phyloP scores from a whole-genome alignment of 108 stramenopile species.

The Bacterosira constricta region DNA sequence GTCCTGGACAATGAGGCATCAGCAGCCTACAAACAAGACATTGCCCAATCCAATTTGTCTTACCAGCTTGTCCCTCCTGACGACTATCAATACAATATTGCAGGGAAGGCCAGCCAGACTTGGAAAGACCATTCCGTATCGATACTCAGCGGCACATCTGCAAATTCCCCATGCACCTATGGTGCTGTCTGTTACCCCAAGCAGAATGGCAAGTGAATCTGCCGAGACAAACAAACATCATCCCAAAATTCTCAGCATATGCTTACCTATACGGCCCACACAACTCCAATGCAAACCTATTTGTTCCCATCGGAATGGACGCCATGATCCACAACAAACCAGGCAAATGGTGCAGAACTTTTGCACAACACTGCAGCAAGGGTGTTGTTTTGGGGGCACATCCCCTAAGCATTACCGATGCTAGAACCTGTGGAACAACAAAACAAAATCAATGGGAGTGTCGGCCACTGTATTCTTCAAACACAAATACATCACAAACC shows the following conservation, averaged over 20 bases:
- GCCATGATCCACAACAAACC: too few relatives aligned
- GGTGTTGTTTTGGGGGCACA: conserved; percentile 8
- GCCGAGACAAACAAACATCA: too few relatives aligned
- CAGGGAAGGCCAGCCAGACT: conserved; percentile 51
- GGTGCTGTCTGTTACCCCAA: too few relatives aligned
- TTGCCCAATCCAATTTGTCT: conserved; percentile 46
- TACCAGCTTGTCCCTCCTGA: too few relatives aligned
- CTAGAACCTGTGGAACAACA: too few relatives aligned
- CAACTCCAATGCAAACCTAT: conserved; percentile 50
- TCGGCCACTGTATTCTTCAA: not conserved
- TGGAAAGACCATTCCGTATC: conserved; percentile 52
- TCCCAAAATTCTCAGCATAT: too few relatives aligned
- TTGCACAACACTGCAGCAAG: too few relatives aligned
- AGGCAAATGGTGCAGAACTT: conserved; percentile 4
- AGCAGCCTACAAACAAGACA: too few relatives aligned
- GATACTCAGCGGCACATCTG: conserved; percentile 21
- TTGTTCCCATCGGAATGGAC: too few relatives aligned
- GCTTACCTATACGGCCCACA: not conserved
- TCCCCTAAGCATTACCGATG: conserved; percentile 20
- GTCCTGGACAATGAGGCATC: too few relatives aligned
- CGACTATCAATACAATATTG: conserved; percentile 40
- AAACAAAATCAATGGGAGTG: not conserved
- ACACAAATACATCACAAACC: too few relatives aligned
- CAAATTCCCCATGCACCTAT: conserved; percentile 37
- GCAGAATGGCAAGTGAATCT: too few relatives aligned